Evolutionary conservation across 2,329 filamentous ascomycete species (phyloP).

Genomic region (Kalmusia sp.): DNA sequence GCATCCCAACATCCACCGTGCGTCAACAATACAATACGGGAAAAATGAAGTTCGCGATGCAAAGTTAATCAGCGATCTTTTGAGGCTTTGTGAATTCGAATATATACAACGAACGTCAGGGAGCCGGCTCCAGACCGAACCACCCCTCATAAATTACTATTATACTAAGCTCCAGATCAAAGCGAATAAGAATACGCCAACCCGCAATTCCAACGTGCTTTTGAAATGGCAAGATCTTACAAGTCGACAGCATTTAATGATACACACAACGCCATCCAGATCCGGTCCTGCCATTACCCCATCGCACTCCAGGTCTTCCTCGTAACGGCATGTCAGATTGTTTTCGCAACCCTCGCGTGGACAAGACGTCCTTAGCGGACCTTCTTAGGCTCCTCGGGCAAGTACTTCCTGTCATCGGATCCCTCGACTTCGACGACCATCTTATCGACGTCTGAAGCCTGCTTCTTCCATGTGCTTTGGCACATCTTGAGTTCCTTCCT

Average conservation of each 20-base stretch:
- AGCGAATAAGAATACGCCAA: not conserved
- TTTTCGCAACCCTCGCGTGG: not conserved
- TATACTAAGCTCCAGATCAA: not conserved
- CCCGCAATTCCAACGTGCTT: not conserved
- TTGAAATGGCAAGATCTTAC: not conserved
- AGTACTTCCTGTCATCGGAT: conserved; percentile 55
- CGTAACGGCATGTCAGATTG: conserved; percentile 3
- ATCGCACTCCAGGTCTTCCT: not conserved
- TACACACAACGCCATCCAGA: not conserved
- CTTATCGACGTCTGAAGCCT: conserved; percentile 76
- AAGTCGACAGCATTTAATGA: not conserved
- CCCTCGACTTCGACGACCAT: conserved; percentile 78
- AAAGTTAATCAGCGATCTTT: no score
- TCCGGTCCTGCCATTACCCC: not conserved
- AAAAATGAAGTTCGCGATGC: no score
- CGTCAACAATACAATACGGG: no score
- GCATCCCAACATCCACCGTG: no score
- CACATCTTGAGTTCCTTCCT: conserved; percentile 85
- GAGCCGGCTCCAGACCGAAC: not conserved
- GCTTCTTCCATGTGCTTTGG: conserved; percentile 77
- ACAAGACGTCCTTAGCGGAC: conserved; percentile 23
- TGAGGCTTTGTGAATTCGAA: not conserved
- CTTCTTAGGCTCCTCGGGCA: conserved; percentile 50
- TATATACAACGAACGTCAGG: conserved; percentile 2
- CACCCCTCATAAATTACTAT: not conserved